phyloP scores from a whole-genome alignment of 2,329 filamentous ascomycete species.

The Chaetomiaceae sp. region DNA sequence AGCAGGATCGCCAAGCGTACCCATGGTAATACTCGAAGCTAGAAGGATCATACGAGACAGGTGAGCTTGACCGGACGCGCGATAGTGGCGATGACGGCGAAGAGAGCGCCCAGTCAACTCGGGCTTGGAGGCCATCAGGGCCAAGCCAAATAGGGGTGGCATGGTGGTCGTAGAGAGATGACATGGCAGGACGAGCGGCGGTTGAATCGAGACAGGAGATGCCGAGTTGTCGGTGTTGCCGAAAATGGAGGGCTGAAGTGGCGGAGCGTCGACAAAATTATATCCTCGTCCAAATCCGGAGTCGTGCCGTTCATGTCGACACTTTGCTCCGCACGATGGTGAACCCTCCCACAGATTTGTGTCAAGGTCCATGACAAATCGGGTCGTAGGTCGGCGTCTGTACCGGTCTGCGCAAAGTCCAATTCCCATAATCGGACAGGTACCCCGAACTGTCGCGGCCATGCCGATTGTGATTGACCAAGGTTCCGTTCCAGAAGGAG shows the following conservation, averaged over 20 bases:
- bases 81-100: not conserved
- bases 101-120: not conserved
- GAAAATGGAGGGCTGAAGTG: not conserved
- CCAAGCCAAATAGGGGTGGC: not conserved
- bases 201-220: not conserved
- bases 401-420: not conserved
- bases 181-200: not conserved
- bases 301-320: not conserved
- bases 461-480: not conserved
- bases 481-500: not conserved
- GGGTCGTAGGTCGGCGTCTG: not conserved
- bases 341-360: not conserved
- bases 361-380: not conserved
- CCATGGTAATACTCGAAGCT: not conserved
- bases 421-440: not conserved
- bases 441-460: too few species aligned
- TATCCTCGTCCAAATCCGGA: not conserved
- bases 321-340: not conserved
- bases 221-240: not conserved
- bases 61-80: too few species aligned
- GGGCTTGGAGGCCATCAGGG: not conserved
- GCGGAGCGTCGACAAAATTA: not conserved
- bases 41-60: not conserved
- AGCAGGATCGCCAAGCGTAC: not conserved
- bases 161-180: not conserved